phyloP scores from a whole-genome alignment of 148 eudicot genomes.

The Rhododendron ovatum region DNA sequence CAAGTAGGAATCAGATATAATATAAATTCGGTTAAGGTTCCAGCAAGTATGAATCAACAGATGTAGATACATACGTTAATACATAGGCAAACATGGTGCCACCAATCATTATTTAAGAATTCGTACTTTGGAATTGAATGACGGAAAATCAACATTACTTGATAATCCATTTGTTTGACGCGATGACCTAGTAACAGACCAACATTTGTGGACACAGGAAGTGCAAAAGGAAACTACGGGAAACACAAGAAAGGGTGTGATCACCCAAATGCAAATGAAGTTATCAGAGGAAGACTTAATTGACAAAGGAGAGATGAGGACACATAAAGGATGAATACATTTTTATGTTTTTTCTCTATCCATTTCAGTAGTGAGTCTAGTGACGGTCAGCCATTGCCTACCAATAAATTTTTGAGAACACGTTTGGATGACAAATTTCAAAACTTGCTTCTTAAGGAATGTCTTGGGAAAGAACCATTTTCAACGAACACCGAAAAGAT shows the following conservation, averaged over 20 bases:
- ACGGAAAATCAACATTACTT: not conserved
- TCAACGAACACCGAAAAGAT: not conserved
- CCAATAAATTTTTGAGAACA: not conserved
- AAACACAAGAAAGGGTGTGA: not conserved
- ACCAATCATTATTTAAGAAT: not conserved
- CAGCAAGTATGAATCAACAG: not conserved
- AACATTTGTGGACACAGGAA: not conserved
- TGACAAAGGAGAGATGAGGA: slow-evolving; percentile 1
- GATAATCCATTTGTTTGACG: not conserved
- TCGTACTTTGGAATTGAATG: not conserved
- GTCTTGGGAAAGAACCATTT: not conserved
- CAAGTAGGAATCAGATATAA: slow-evolving; percentile 1
- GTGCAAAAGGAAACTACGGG: not conserved
- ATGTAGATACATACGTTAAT: no score
- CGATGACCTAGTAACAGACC: not conserved
- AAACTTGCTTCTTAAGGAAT: not conserved
- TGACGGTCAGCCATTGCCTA: not conserved
- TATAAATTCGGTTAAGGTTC: not conserved
- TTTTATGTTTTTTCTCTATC: not conserved
- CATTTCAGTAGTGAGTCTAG: not conserved
- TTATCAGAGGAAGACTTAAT: not conserved
- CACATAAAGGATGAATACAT: not conserved
- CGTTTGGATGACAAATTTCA: not conserved
- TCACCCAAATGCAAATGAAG: not conserved
- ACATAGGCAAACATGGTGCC: not conserved